Percentiles rank a stretch among this genome's conserved stretches.
phyloP scores from a whole-genome alignment of 2,329 filamentous ascomycete genomes.

The Diplodia intermedia region DNA sequence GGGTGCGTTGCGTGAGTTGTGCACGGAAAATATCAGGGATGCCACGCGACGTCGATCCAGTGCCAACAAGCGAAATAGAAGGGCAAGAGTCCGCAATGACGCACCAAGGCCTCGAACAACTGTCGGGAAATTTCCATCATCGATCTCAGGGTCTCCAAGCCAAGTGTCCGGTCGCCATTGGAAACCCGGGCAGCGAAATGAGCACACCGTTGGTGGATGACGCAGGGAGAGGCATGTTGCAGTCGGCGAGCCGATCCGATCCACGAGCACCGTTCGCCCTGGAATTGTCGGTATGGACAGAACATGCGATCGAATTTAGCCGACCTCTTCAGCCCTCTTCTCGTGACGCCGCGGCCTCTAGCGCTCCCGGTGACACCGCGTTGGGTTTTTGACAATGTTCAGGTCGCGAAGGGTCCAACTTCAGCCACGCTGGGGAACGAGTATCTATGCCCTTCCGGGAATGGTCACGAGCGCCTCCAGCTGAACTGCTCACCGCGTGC shows the following conservation, averaged over 20 bases:
- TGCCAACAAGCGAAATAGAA: constrained; percentile 1
- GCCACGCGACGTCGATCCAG: constrained; percentile 22
- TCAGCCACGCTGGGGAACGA: constrained; percentile 8
- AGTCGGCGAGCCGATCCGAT: constrained; percentile 21
- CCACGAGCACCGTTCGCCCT: constrained; percentile 18
- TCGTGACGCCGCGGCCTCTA: constrained; percentile 1
- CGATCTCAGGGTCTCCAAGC: constrained; percentile 17
- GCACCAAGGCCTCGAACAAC: neutral
- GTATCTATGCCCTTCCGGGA: constrained; percentile 24
- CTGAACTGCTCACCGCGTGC: constrained; percentile 21
- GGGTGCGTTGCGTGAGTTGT: constrained; percentile 4
- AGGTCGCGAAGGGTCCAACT: neutral
- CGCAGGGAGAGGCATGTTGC: constrained; percentile 10
- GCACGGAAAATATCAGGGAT: constrained; percentile 9
- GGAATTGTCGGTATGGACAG: constrained; percentile 16
- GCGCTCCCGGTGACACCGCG: neutral
- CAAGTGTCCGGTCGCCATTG: constrained; percentile 7
- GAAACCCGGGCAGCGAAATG: neutral
- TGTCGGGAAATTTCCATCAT: constrained; percentile 9
- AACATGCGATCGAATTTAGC: constrained; percentile 11
- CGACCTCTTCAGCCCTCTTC: neutral
- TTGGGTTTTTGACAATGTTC: neutral
- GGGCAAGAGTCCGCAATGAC: constrained; percentile 20
- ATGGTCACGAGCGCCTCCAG: constrained; percentile 25
- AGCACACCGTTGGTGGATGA: constrained; percentile 6